These are phyloP conservation scores for Mariannaea sp. DNA, from an alignment of 2,329 filamentous ascomycete genomes.

Conservation along the genomic window DNA sequence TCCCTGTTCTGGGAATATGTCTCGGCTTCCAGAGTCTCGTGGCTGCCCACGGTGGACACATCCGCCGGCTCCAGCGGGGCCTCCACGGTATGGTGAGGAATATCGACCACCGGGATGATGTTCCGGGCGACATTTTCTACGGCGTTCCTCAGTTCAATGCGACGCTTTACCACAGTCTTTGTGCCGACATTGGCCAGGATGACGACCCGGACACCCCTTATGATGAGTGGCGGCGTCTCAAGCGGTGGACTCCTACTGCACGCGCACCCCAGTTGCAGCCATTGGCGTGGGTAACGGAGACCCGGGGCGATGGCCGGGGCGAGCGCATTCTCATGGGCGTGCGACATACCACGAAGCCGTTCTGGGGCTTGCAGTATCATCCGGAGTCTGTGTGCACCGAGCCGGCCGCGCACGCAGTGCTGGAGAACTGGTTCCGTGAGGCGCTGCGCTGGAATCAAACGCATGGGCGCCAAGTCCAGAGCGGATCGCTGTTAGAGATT, in stretches of 20 bases:
- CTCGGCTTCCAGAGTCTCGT: slow-evolving; percentile 86
- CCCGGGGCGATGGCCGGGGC: slow-evolving; percentile 41
- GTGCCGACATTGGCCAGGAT: slow-evolving; percentile 59
- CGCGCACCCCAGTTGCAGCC: slow-evolving; percentile 54
- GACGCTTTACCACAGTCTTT: slow-evolving; percentile 76
- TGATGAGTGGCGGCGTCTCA: slow-evolving; percentile 24
- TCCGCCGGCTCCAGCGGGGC: slow-evolving; percentile 71
- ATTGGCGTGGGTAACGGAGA: slow-evolving; percentile 65
- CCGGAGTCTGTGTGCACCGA: slow-evolving; percentile 89
- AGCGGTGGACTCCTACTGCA: slow-evolving; percentile 47
- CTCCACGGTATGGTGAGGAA: slow-evolving; percentile 80
- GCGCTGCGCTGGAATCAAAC: slow-evolving; percentile 64
- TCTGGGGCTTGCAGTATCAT: slow-evolving; percentile 90
- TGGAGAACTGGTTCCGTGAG: slow-evolving; percentile 76
- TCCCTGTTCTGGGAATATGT: slow-evolving; percentile 88
- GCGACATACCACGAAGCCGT: slow-evolving; percentile 69
- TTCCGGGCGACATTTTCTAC: slow-evolving; percentile 65
- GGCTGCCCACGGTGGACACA: slow-evolving; percentile 66
- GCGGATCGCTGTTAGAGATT: slow-evolving; percentile 24
- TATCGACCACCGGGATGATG: slow-evolving; percentile 60
- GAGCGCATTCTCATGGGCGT: slow-evolving; percentile 77
- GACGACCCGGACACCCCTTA: slow-evolving; percentile 19
- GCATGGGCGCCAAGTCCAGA: slow-evolving; percentile 23
- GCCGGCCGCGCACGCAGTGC: slow-evolving; percentile 63
- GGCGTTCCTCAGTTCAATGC: slow-evolving; percentile 65